Evolutionary conservation across 2,329 filamentous ascomycete species (phyloP), one percentile per base, ranked within the genome.

Genomic region (Trichoderma arundinaceum): DNA sequence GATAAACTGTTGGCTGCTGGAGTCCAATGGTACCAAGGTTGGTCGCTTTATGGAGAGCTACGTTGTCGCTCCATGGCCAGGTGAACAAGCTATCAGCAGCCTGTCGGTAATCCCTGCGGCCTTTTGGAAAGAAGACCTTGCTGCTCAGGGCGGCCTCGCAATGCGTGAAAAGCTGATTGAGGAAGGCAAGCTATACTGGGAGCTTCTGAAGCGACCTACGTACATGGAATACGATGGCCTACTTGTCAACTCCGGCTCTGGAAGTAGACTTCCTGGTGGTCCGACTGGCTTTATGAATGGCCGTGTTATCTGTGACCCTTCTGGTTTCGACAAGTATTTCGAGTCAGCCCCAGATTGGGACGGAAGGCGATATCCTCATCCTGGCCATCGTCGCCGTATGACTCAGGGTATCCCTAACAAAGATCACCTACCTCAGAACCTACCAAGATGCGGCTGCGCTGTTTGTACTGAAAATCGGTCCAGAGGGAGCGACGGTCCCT

Each of bases 141-240:
- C 71, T 4, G 70, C 74, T 4, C 75, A 77, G 52, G 71, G 68
- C 17, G 73, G 74, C n/a, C 62, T 70, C 19, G 67, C 73, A n/a
- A 77, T 78, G 69, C 71, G 72, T 6, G 72, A 78, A 67, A 77
- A 76, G 69, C 77, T 78, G 56, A 74, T 82, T 61, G 71, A 71
- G 28, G 73, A 82, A 10, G 82, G 82, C 8, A 79, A 75, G 70
- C 54, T 76, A n/a, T 81, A 78, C 72, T 84, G 82, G 82, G 78
- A 82, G 15, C 76, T 84, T 7, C 73, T 79, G 28, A 79, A 83
- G 68, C 74, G 75, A 9, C 81, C 81, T 0, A 77, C 74, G 0
- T 83, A 83, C 66, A 82, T 80, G 76, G 76, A 81, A 7, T 82
- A 83, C 17, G 77, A 82, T 10, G 81, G 81, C 3, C 72, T 72